These are phyloP conservation scores for Penicillium sp. DNA, from an alignment of 2,329 filamentous ascomycete genomes.

Conservation along the genomic window DNA sequence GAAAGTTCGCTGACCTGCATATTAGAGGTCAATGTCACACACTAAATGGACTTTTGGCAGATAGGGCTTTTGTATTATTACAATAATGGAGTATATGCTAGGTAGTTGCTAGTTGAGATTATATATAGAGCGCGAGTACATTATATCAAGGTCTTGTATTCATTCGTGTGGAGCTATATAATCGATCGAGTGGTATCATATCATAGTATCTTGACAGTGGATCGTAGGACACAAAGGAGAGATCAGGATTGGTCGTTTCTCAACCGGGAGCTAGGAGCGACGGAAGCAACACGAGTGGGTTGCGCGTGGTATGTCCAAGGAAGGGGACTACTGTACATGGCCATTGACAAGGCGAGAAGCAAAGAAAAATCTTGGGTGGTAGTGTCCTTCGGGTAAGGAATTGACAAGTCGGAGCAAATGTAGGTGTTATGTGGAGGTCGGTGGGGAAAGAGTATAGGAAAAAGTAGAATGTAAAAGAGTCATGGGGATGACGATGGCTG, in stretches of 20 bases:
- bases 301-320: neutral
- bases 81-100: neutral
- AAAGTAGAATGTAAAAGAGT: neutral
- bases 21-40: neutral
- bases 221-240: neutral
- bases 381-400: neutral
- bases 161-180: conserved; percentile 4
- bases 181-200: conserved; percentile 16
- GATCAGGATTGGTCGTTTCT: neutral
- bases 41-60: neutral
- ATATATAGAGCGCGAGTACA: neutral
- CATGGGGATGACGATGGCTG: conserved; percentile 11
- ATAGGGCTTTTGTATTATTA: neutral
- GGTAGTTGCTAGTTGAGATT: neutral
- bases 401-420: neutral
- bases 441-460: neutral
- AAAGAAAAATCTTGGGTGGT: neutral
- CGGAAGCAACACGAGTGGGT: neutral
- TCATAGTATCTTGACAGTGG: conserved; percentile 10
- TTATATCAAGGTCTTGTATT: neutral
- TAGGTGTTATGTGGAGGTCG: neutral
- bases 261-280: neutral
- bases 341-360: neutral
- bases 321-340: conserved; percentile 18
- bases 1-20: neutral